Percentiles rank a stretch among this genome's conserved stretches.
These are phyloP conservation scores for Fraxinus anomala DNA, from an alignment of 257 asterid genomes.

Conservation along the genomic window DNA sequence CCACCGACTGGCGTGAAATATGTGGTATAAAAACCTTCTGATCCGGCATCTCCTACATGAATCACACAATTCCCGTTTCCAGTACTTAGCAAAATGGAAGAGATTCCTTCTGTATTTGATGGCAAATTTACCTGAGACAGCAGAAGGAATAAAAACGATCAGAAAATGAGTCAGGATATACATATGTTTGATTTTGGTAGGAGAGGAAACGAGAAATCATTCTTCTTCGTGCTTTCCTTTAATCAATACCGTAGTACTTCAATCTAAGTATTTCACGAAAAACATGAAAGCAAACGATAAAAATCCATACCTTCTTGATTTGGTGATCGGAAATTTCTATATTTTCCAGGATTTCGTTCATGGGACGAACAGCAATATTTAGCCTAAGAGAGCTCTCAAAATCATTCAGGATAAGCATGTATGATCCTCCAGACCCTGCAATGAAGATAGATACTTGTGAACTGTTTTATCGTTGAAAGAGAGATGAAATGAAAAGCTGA, in stretches of 20 bases:
- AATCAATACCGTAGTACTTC: not conserved
- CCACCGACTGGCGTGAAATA: slow-evolving; percentile 45
- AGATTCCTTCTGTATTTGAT: slow-evolving; percentile 28
- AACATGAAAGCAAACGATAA: not conserved
- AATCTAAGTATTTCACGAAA: not conserved
- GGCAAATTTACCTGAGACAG: slow-evolving; percentile 50
- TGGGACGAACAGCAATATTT: slow-evolving; percentile 30
- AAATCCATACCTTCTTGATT: slow-evolving; percentile 46
- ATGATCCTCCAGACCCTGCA: slow-evolving; percentile 29
- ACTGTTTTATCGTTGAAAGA: not conserved
- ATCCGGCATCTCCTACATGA: slow-evolving; percentile 30
- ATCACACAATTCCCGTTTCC: slow-evolving; percentile 44
- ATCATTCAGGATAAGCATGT: slow-evolving; percentile 30
- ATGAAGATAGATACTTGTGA: not conserved
- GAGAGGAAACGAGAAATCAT: not conserved
- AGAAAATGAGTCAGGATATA: not conserved
- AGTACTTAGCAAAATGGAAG: slow-evolving; percentile 39
- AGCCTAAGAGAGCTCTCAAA: slow-evolving; percentile 28
- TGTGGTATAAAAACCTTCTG: slow-evolving; percentile 25
- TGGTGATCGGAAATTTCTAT: slow-evolving; percentile 38
- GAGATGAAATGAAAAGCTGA: too few species aligned
- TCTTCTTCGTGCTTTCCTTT: not conserved
- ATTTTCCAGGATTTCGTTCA: slow-evolving; percentile 15
- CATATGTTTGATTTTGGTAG: not conserved
- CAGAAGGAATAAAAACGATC: slow-evolving; percentile 16